Evolutionary conservation across 2,329 filamentous ascomycete genomes (phyloP), one percentile per base, ranked within the genome.

Genomic region (Magnaporthiopsis incrustans): DNA sequence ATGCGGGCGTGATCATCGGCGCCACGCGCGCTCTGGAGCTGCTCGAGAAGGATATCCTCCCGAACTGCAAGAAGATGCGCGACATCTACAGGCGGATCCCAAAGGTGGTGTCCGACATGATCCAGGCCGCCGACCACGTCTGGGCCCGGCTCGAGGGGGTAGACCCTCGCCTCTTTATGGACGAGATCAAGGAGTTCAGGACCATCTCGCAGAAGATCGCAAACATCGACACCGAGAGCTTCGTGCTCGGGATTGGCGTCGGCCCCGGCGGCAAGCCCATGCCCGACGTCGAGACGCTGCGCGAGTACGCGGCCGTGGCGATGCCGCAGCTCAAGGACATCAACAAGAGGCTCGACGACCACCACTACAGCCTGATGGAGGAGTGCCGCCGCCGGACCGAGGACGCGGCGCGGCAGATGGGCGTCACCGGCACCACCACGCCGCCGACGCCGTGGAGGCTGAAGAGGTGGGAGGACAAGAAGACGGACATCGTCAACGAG

Each of bases 371-470:
- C 12, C 59, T 60, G 10, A 60, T 60, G 11, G 38, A 60, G 14
- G 59, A 30, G 44, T 53, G 44, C 44, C 44, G n/a, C 5, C 44
- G 44, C 44, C 44, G 44, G 1, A 32, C 59, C n/a, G 33, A 4
- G 33, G 59, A 60, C 15, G n/a, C 25, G 59, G n/a, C 38, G 33
- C 33, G 59, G 11, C 33, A 60, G 59, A 60, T 60, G 59, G 59
- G 32, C 44, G 7, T 53, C 44, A 11, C 44, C 4, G 44, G n/a
- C 44, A 7, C 18, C 6, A 8, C 3, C 4, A 7, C 12, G 18
- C 44, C 18, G 44, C 44, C 44, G 44, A 4, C 44, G 18, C 6
- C 18, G 18, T 53, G 22, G 18, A 53, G 10, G 18, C 6, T 53
- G 7, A n/a, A n/a, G 18, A 6, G n/a, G 18, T 53, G 44, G 44